Conservation (phyloP, 495 filamentous ascomycete genomes). For the Xylaria flabelliformis region DNA sequence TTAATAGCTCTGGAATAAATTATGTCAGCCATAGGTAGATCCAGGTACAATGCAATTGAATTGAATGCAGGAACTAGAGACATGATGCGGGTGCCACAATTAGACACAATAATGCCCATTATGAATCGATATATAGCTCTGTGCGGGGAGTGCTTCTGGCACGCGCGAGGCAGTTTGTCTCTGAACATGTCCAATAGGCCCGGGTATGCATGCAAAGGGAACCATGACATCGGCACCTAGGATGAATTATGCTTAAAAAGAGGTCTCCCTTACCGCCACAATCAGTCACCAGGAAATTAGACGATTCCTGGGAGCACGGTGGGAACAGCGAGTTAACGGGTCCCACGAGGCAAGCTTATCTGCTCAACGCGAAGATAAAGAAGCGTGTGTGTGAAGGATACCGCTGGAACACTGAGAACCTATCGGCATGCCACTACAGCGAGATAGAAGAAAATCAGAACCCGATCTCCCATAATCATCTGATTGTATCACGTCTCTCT, state of each 20-base stretch:
- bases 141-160: slow-evolving; percentile 38
- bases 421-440: slow-evolving; percentile 55
- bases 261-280: slow-evolving; percentile 71
- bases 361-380: slow-evolving; percentile 48
- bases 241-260: slow-evolving; percentile 31
- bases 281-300: slow-evolving; percentile 61
- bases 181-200: slow-evolving; percentile 41
- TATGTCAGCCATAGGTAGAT: slow-evolving; percentile 40
- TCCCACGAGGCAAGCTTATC: slow-evolving; percentile 63
- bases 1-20: slow-evolving; percentile 37
- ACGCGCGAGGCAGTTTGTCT: slow-evolving; percentile 37
- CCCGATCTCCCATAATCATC: slow-evolving; percentile 17
- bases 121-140: slow-evolving; percentile 39
- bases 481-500: slow-evolving; percentile 8
- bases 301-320: slow-evolving; percentile 56
- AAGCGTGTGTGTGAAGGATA: slow-evolving; percentile 61
- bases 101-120: slow-evolving; percentile 38
- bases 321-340: slow-evolving; percentile 75
- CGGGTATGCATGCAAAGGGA: slow-evolving; percentile 9
- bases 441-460: slow-evolving; percentile 43
- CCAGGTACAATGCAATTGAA: slow-evolving; percentile 33
- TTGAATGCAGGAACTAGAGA: slow-evolving; percentile 36
- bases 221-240: slow-evolving; percentile 19
- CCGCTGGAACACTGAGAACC: slow-evolving; percentile 54
- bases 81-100: slow-evolving; percentile 39